Evolutionary conservation across 2,329 filamentous ascomycete genomes (phyloP).

Genomic region (Sordariomycetes sp.): DNA sequence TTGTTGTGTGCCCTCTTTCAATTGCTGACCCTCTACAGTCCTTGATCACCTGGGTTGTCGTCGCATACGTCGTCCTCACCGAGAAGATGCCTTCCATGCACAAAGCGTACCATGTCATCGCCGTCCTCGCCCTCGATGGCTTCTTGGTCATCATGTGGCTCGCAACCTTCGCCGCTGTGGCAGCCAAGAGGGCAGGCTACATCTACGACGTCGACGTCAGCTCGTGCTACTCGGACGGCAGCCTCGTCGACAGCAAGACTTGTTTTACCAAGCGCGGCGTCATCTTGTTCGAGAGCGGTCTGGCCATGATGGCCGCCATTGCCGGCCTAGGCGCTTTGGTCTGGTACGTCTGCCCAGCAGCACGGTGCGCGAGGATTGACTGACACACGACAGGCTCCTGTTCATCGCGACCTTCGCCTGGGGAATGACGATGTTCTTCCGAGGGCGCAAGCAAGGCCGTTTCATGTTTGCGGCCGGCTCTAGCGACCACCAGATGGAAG

Average conservation of each 20-base stretch:
- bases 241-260: slow-evolving; percentile 24
- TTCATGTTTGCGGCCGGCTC: slow-evolving; percentile 13
- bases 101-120: slow-evolving; percentile 31
- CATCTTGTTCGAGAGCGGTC: slow-evolving; percentile 24
- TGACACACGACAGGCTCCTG: slow-evolving; percentile 20
- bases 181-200: slow-evolving; percentile 27
- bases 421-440: slow-evolving; percentile 23
- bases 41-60: slow-evolving; percentile 34
- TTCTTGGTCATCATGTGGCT: slow-evolving; percentile 39
- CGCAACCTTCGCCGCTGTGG: slow-evolving; percentile 29
- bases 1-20: background rate
- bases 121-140: slow-evolving; percentile 31
- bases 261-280: slow-evolving; percentile 19
- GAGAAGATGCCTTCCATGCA: slow-evolving; percentile 27
- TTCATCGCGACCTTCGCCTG: slow-evolving; percentile 27
- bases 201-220: slow-evolving; percentile 17
- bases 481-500: slow-evolving; percentile 22
- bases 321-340: slow-evolving; percentile 34
- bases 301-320: slow-evolving; percentile 25
- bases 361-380: background rate
- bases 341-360: slow-evolving; percentile 20
- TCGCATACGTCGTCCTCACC: slow-evolving; percentile 29
- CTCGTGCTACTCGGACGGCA: slow-evolving; percentile 26
- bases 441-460: slow-evolving; percentile 26
- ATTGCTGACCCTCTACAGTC: slow-evolving; percentile 6